Conservation (phyloP, 768 basidiomycete species). For the Suillus bovinus region DNA sequence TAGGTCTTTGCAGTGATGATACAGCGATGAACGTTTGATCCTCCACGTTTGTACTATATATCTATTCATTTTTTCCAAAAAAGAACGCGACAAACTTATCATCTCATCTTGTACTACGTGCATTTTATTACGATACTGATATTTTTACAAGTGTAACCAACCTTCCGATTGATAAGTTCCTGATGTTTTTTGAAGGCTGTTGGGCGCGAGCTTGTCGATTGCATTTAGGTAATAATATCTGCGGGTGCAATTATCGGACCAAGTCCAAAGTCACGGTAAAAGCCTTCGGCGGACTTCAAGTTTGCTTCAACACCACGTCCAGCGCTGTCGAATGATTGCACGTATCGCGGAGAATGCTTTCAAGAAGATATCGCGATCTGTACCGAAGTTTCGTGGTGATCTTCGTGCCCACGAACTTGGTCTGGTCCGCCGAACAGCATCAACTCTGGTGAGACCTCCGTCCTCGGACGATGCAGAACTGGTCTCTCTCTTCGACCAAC, state of each 20-base stretch:
- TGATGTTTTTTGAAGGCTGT: neutral
- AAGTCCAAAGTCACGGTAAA: neutral
- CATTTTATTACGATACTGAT: neutral
- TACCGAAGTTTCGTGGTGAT: slow-evolving; percentile 45
- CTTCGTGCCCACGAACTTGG: slow-evolving; percentile 33
- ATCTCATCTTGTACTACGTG: neutral
- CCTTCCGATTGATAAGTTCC: neutral
- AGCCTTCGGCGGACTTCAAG: neutral
- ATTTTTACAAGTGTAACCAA: slow-evolving; percentile 1
- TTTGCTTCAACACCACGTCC: slow-evolving; percentile 1
- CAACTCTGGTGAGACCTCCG: slow-evolving; percentile 51
- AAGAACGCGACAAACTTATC: neutral
- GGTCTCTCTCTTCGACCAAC: slow-evolving; percentile 71
- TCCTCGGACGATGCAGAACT: slow-evolving; percentile 67
- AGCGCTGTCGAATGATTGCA: slow-evolving; percentile 32
- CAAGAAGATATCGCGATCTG: slow-evolving; percentile 32
- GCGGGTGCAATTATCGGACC: slow-evolving; percentile 5
- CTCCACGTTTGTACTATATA: neutral
- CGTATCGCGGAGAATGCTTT: slow-evolving; percentile 42
- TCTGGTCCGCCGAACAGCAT: slow-evolving; percentile 28
- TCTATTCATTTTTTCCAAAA: neutral
- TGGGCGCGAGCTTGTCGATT: neutral
- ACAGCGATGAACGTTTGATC: neutral
- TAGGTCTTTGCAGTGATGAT: neutral
- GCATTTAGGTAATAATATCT: slow-evolving; percentile 5